phyloP scores from a whole-genome alignment of 495 filamentous ascomycete species.

The Penicillium waksmanii region DNA sequence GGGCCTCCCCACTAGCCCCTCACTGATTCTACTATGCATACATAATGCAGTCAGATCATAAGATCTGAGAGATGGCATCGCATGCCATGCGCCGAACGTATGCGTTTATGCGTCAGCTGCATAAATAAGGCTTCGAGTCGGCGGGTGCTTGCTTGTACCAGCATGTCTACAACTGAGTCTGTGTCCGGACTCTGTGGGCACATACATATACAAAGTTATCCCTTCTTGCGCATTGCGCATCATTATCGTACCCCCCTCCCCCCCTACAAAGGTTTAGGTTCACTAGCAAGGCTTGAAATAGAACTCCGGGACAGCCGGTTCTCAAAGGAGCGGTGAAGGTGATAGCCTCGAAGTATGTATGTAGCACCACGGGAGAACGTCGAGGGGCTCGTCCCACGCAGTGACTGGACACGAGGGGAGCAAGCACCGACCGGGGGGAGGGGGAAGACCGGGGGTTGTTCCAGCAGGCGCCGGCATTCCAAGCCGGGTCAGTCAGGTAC shows the following conservation, averaged over 20 bases:
- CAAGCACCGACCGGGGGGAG: background rate
- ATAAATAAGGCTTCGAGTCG: constrained; percentile 22
- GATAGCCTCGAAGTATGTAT: constrained; percentile 9
- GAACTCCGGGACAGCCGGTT: constrained; percentile 3
- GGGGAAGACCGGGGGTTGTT: constrained; percentile 9
- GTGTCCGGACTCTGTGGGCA: background rate
- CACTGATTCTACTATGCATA: constrained; percentile 16
- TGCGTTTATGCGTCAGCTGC: constrained; percentile 24
- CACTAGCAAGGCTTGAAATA: constrained; percentile 3
- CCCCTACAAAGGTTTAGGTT: background rate
- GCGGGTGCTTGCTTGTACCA: constrained; percentile 6
- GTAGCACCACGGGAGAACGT: constrained; percentile 1
- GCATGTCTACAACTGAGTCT: background rate
- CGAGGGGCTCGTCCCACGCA: constrained; percentile 3
- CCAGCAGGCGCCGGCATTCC: constrained; percentile 11
- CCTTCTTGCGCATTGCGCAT: background rate
- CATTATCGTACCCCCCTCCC: background rate
- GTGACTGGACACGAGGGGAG: constrained; percentile 11
- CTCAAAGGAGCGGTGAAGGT: constrained; percentile 30
- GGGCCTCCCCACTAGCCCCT: constrained; percentile 13
- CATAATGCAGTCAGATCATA: constrained; percentile 7
- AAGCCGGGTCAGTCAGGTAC: constrained; percentile 2
- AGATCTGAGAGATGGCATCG: constrained; percentile 10
- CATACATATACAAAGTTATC: background rate
- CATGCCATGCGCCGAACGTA: constrained; percentile 20